Evolutionary conservation across 768 basidiomycete genomes (phyloP), one percentile per base, ranked within the genome.

Genomic region (Suillus ampliporus): DNA sequence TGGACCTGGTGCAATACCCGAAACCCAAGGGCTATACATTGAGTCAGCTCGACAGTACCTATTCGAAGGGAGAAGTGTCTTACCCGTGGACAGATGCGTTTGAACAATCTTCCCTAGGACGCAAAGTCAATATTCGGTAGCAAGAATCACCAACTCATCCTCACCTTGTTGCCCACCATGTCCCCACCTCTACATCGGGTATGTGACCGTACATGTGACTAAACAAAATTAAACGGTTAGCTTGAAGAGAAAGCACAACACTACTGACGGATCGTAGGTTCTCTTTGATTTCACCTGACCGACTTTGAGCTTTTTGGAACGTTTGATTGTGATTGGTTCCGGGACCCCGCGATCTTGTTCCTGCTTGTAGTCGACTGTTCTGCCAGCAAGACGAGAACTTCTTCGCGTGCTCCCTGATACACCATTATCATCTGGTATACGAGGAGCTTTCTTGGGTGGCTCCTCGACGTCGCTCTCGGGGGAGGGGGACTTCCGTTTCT

Each of bases 41-140:
- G 59, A 56, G 19, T 65, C 54, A 28, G n/a, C 35, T 26, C 34
- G 60, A 34, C 54, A 64, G 57, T 0, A 54, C 60, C 43, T 28
- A 17, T 17, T 23, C 28, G 26, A 61, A 1, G 31, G 52, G 56
- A 44, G 28, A 21, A 8, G 21, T n/a, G 3, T 79, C 91, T 71
- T 74, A 94, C 93, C 93, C 94, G 67, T 97, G 95, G 62, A 97
- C 79, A 8, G 94, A 83, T 72, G 92, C 94, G 1, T 72, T 76
- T 54, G 91, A 92, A 67, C 94, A 95, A 47, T 80, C 81, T 58
- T 82, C 79, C 59, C 86, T 86, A 47, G 40, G 64, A 21, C 6
- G 0, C 11, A 9, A 31, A 60, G 19, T 60, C 8, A 52, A 62
- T 34, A 57, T 47, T 52, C n/a, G n/a, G 19, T 34, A 13, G 28